These are phyloP conservation scores for Metschnikowia gelsemii DNA, from an alignment of 805 yeast genomes.

Conservation along the genomic window DNA sequence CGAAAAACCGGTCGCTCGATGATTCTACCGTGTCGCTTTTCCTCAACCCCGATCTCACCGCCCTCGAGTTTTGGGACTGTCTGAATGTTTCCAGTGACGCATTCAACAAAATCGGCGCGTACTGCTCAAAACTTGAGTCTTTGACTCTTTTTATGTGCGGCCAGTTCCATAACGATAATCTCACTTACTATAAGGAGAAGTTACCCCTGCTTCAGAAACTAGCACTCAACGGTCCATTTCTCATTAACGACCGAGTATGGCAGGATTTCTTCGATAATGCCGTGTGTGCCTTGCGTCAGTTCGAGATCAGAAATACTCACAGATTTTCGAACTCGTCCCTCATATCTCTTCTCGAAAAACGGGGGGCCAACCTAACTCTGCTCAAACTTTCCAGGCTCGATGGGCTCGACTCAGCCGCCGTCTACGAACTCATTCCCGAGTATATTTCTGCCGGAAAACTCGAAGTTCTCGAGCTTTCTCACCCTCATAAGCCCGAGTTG, in stretches of 20 bases:
- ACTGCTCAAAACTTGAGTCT: conserved; percentile 67
- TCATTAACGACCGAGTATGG: conserved; percentile 79
- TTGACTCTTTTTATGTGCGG: conserved; percentile 90
- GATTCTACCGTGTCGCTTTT: conserved; percentile 73
- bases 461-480: conserved; percentile 60
- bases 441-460: conserved; percentile 48
- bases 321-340: conserved; percentile 71
- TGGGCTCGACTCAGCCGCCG: conserved; percentile 57
- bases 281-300: conserved; percentile 52
- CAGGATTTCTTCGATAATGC: conserved; percentile 61
- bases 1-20: conserved; percentile 78
- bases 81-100: conserved; percentile 70
- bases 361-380: conserved; percentile 51
- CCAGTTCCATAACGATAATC: conserved; percentile 73
- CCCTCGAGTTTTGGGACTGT: conserved; percentile 88
- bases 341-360: conserved; percentile 56
- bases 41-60: conserved; percentile 54
- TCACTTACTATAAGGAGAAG: conserved; percentile 61
- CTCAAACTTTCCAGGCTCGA: conserved; percentile 70
- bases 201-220: conserved; percentile 54
- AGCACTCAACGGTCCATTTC: conserved; percentile 84
- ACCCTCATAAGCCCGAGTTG: conserved; percentile 64
- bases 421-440: conserved; percentile 65
- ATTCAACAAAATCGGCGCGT: conserved; percentile 67
- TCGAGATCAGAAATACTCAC: conserved; percentile 79